A percentile compares a stretch with the other conserved stretches of the same genome.
Conservation (phyloP, 768 basidiomycete genomes). For the Dictyophora rubrovolvata region DNA sequence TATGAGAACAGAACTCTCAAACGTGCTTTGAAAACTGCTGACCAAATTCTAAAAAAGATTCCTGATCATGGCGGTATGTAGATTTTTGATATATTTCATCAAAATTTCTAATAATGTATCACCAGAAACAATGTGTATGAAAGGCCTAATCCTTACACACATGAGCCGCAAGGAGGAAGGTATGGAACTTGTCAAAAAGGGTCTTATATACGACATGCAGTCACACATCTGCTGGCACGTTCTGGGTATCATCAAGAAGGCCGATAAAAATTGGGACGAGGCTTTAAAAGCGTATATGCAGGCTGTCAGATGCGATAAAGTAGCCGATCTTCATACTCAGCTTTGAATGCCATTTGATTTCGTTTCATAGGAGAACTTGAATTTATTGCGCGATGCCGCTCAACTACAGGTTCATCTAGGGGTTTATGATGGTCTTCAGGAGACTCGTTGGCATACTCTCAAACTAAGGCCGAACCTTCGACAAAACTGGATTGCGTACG, state of each 20-base stretch:
- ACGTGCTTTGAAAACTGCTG: constrained; percentile 82
- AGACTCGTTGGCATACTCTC: constrained; percentile 74
- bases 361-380: constrained; percentile 71
- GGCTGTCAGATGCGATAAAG: constrained; percentile 84
- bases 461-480: constrained; percentile 72
- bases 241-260: constrained; percentile 88
- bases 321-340: constrained; percentile 24
- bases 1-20: constrained; percentile 88
- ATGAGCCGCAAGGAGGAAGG: constrained; percentile 76
- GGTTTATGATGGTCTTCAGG: constrained; percentile 64
- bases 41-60: constrained; percentile 89
- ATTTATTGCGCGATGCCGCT: constrained; percentile 85
- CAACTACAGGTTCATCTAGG: constrained; percentile 83
- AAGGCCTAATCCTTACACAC: constrained; percentile 77
- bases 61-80: constrained; percentile 90
- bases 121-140: constrained; percentile 92
- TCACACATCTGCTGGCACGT: constrained; percentile 99
- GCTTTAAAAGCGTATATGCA: constrained; percentile 88
- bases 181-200: constrained; percentile 73
- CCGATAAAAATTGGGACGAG: constrained; percentile 90
- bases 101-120: neutral
- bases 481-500: constrained; percentile 82
- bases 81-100: neutral
- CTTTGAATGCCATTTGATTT: neutral
- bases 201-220: constrained; percentile 66